Base-by-base conservation (phyloP, 2,329 filamentous ascomycete species). In the Lasiodiplodia sp. region DNA sequence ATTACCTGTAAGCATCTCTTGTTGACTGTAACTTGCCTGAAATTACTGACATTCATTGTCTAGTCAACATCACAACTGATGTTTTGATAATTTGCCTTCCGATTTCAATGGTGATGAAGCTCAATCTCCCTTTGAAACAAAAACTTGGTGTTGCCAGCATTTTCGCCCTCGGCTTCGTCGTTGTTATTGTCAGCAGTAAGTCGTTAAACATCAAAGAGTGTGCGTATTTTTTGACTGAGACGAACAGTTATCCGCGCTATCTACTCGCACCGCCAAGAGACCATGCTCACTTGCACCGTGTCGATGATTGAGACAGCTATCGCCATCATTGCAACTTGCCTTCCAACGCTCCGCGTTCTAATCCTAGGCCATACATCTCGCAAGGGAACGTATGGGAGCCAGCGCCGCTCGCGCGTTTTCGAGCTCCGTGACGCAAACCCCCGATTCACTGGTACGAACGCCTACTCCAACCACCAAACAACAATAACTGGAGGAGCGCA, bases 321-420 rank as follows among this genome's bases (percentile, higher is more conserved):
- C 8, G 78, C 81, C 1, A 81, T 82, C 40, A 81, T 82, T 11
- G 78, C 79, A 1, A 75, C 78, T 2, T 81, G 78, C n/a, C 77
- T 81, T 0, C 79, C 80, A 12, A 68, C 49, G 23, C 63, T 40
- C 40, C 69, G 68, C n/a, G 38, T 65, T 40, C 16, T 68, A 16
- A 64, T 68, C 31, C 49, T 68, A 11, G 67, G 67, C 23, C 67
- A 68, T 37, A 65, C 67, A 2, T 68, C 67, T 11, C 67, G 58
- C 38, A 64, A 65, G 25, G 67, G 67, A 16, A 68, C 58, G 2
- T 68, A 68, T 21, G 57, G 58, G 10, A 68, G 58, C 51, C 12
- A 18, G 7, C 57, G 28, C 6, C 44, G 56, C 23, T 62, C 56
- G 14, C 51, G 52, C 7, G 28, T 51, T 12, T 68, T 56, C 21